Percentiles rank a stretch among this genome's conserved stretches.
Evolutionary conservation across 306 rosid genomes (phyloP).

Genomic region (Leucaena leucocephala): DNA sequence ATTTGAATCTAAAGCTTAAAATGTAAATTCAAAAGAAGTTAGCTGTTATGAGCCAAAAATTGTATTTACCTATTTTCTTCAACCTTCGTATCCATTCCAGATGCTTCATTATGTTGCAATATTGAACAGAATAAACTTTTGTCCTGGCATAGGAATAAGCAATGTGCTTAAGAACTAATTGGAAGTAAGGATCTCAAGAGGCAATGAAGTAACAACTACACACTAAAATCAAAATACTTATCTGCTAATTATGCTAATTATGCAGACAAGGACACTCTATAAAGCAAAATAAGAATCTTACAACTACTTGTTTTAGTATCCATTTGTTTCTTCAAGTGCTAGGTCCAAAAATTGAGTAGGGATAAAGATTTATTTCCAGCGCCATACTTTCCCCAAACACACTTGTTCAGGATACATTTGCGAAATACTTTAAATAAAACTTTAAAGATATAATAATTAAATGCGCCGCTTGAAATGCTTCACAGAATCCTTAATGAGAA

Average conservation of each 20-base stretch:
- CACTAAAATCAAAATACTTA: slow-evolving; percentile 24
- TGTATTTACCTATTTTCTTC: slow-evolving; percentile 50
- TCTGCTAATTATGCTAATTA: slow-evolving; percentile 15
- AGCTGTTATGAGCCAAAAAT: slow-evolving; percentile 1
- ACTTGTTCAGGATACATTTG: not conserved
- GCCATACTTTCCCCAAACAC: slow-evolving; percentile 9
- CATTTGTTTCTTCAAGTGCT: slow-evolving; percentile 10
- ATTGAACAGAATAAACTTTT: slow-evolving; percentile 53
- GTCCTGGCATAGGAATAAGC: slow-evolving; percentile 55
- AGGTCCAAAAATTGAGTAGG: not conserved
- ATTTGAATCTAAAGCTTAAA: not conserved
- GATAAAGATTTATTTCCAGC: slow-evolving; percentile 25
- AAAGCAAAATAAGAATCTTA: slow-evolving; percentile 17
- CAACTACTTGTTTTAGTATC: slow-evolving; percentile 12
- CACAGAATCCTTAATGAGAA: not conserved
- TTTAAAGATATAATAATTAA: not conserved
- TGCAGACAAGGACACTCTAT: slow-evolving; percentile 16
- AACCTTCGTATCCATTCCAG: slow-evolving; percentile 34
- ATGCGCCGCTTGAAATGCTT: slow-evolving; percentile 18
- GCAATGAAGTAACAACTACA: slow-evolving; percentile 23
- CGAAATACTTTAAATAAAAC: slow-evolving; percentile 10
- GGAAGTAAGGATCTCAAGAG: slow-evolving; percentile 27
- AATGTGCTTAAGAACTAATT: slow-evolving; percentile 19
- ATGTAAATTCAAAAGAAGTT: slow-evolving; percentile 11
- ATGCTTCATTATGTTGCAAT: slow-evolving; percentile 51